phyloP scores from a whole-genome alignment of 2,329 filamentous ascomycete genomes.

The Cladosporium sp. region DNA sequence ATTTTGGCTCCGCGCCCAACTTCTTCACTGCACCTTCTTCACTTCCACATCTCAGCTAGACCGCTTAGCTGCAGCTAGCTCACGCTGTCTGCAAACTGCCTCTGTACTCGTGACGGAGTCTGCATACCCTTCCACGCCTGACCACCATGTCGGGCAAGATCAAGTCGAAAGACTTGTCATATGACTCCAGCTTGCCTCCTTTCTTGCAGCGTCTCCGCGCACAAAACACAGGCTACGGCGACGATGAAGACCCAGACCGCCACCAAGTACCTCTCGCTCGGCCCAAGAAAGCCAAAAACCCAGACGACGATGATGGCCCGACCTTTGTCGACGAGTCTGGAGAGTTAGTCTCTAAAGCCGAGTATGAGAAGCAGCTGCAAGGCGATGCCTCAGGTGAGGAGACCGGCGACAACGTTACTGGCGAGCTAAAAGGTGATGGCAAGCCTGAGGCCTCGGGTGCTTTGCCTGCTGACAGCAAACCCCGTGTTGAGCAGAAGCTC shows the following conservation, averaged over 20 bases:
- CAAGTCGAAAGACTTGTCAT: conserved; percentile 66
- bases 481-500: conserved; percentile 21
- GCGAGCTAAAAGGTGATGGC: conserved; percentile 24
- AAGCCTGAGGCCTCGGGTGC: conserved; percentile 29
- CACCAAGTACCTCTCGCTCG: conserved; percentile 48
- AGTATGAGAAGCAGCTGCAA: conserved; percentile 47
- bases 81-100: background rate
- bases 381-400: conserved; percentile 18
- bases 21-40: background rate
- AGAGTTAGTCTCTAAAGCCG: conserved; percentile 56
- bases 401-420: conserved; percentile 24
- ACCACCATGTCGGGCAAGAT: conserved; percentile 49
- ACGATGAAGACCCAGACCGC: conserved; percentile 39
- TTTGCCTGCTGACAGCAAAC: conserved; percentile 22
- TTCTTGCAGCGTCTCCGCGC: conserved; percentile 51
- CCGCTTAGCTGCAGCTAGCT: background rate
- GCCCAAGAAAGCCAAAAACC: conserved; percentile 55
- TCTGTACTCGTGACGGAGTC: background rate
- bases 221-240: conserved; percentile 53
- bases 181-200: conserved; percentile 56
- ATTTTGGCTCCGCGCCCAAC: background rate
- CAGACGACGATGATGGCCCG: conserved; percentile 74
- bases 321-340: conserved; percentile 73
- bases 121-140: background rate
- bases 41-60: background rate